Conservation (phyloP, 2,329 filamentous ascomycete species). For the Onygenales sp. region DNA sequence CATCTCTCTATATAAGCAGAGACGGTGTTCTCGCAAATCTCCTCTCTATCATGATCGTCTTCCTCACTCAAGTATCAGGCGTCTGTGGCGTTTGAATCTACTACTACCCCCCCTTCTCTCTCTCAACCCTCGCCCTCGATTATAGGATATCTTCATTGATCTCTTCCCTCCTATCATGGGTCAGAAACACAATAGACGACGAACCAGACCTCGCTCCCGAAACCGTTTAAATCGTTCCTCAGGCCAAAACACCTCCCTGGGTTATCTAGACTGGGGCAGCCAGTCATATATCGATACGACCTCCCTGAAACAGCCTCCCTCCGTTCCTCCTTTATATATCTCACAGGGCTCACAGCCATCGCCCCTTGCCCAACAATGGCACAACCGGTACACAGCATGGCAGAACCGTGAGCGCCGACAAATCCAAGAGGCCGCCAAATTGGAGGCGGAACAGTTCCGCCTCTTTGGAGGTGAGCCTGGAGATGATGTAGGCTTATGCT, state of each 20-base stretch:
- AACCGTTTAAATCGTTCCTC: constrained; percentile 17
- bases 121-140: background rate
- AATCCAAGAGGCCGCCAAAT: constrained; percentile 19
- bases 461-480: constrained; percentile 37
- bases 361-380: constrained; percentile 31
- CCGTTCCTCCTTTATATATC: constrained; percentile 12
- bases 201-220: constrained; percentile 32
- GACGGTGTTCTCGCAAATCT: background rate
- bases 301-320: constrained; percentile 5
- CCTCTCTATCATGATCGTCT: background rate
- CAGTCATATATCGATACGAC: constrained; percentile 9
- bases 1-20: background rate
- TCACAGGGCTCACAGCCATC: constrained; percentile 12
- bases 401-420: constrained; percentile 25
- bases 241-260: constrained; percentile 14
- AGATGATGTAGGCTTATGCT: constrained; percentile 35
- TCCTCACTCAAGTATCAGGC: background rate
- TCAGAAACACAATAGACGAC: constrained; percentile 38
- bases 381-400: constrained; percentile 32
- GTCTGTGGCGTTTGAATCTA: constrained; percentile 1
- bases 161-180: constrained; percentile 24
- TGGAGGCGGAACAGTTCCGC: constrained; percentile 35
- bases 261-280: constrained; percentile 13
- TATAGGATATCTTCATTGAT: background rate
- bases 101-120: background rate